A percentile compares a stretch with the other conserved stretches of the same genome.
phyloP scores from a whole-genome alignment of 352 stramenopile genomes.

The Aphanomyces stellatus region DNA sequence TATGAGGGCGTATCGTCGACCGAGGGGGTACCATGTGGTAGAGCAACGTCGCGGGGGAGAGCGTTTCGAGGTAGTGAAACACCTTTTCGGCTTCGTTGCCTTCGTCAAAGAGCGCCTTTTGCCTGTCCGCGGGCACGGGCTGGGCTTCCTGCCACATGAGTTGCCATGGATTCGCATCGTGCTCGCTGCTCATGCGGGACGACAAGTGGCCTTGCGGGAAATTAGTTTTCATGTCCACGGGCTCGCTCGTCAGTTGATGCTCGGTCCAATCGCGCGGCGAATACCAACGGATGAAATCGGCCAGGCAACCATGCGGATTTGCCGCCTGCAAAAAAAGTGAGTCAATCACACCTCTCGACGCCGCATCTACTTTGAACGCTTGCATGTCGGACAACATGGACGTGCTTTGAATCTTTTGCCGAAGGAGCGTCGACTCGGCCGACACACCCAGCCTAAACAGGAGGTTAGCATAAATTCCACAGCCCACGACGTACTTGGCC shows the following conservation, averaged over 20 bases:
- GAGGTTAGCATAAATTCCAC: no score
- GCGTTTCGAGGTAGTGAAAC: constrained; percentile 75
- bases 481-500: constrained; percentile 12
- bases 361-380: constrained; percentile 59
- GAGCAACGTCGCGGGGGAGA: constrained; percentile 67
- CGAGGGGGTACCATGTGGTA: constrained; percentile 53
- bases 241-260: constrained; percentile 17
- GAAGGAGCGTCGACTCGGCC: constrained; percentile 50
- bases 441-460: constrained; percentile 58
- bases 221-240: constrained; percentile 23
- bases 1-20: not conserved
- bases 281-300: constrained; percentile 80
- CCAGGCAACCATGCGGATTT: constrained; percentile 51
- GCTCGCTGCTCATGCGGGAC: constrained; percentile 37
- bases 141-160: constrained; percentile 60
- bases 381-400: constrained; percentile 76
- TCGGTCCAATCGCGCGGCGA: constrained; percentile 73
- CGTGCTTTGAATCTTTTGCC: constrained; percentile 67
- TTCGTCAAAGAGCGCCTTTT: constrained; percentile 64
- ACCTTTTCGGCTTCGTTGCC: constrained; percentile 70
- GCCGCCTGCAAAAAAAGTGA: constrained; percentile 28
- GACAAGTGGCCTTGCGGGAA: constrained; percentile 61
- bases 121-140: constrained; percentile 41
- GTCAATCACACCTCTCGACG: no score
- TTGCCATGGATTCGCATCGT: constrained; percentile 50